Conservation (phyloP, 495 filamentous ascomycete species). For the Lophiotrema nucula region DNA sequence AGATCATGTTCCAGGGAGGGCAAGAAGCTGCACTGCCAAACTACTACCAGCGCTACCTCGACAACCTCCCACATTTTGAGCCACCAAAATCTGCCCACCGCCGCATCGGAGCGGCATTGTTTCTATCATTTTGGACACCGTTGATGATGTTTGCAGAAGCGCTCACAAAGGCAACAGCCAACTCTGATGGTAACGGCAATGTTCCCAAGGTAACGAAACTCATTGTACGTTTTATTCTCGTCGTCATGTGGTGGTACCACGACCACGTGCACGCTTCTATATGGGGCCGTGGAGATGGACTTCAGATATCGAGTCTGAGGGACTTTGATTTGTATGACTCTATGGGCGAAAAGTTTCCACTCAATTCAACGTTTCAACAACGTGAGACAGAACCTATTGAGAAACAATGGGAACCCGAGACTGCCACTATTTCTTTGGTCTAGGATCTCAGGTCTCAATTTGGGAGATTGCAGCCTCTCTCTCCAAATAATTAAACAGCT, state of each 20-base stretch:
- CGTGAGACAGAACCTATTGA: too few species aligned
- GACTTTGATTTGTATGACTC: too few species aligned
- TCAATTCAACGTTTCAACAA: too few species aligned
- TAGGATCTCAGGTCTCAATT: too few species aligned
- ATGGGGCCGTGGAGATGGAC: conserved; percentile 8
- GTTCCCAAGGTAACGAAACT: background rate
- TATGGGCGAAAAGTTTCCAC: too few species aligned
- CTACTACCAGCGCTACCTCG: conserved; percentile 1
- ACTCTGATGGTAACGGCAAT: background rate
- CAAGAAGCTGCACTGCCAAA: background rate
- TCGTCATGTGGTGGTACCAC: conserved; percentile 1
- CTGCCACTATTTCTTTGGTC: too few species aligned
- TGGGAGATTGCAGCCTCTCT: too few species aligned
- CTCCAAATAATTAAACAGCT: too few species aligned
- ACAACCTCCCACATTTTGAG: background rate
- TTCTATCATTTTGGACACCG: background rate
- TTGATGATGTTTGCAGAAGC: background rate
- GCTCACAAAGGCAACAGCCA: conserved; percentile 3
- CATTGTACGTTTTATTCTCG: background rate
- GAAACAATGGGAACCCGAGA: too few species aligned
- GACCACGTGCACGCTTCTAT: conserved; percentile 2
- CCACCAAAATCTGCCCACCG: background rate
- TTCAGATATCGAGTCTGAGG: too few species aligned
- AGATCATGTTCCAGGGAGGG: background rate
- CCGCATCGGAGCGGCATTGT: background rate